Conservation (phyloP, 257 asterid species). For the Coffea eugenioides region DNA sequence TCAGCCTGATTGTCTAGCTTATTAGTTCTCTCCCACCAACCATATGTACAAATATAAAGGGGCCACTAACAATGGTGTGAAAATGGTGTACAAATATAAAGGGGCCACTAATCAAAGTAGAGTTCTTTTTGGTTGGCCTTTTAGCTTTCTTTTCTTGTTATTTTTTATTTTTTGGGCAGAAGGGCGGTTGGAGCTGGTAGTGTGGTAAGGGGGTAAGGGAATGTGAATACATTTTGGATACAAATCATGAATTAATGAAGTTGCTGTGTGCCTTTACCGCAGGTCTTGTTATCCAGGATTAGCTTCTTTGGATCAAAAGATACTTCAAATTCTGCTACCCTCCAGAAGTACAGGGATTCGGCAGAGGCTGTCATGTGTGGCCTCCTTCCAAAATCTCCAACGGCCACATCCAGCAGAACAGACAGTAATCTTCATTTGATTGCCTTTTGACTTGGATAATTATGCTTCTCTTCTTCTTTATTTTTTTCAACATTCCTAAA, state of each 20-base stretch:
- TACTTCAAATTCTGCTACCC: constrained; percentile 33
- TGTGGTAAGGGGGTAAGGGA: not conserved
- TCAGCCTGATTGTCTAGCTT: not conserved
- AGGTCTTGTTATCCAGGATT: constrained; percentile 82
- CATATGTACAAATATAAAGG: not conserved
- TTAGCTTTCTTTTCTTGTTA: too few species aligned
- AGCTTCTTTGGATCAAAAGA: constrained; percentile 64
- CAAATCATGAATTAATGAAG: not conserved
- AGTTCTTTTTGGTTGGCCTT: too few species aligned
- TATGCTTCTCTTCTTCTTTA: not conserved
- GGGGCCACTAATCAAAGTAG: not conserved
- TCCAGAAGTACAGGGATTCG: constrained; percentile 54
- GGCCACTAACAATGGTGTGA: not conserved
- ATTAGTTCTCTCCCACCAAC: not conserved
- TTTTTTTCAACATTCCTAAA: not conserved
- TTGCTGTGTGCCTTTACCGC: constrained; percentile 18
- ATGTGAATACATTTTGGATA: not conserved
- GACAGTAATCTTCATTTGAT: constrained; percentile 40
- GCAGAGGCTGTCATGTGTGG: constrained; percentile 95
- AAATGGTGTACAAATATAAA: not conserved
- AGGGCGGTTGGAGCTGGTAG: too few species aligned
- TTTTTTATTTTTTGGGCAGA: too few species aligned
- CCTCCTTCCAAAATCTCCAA: constrained; percentile 71
- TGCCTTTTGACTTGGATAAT: constrained; percentile 4
- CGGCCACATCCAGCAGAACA: constrained; percentile 79